These are phyloP conservation scores for Colletotrichum cereale DNA, from an alignment of 2,329 filamentous ascomycete genomes.

Conservation along the genomic window DNA sequence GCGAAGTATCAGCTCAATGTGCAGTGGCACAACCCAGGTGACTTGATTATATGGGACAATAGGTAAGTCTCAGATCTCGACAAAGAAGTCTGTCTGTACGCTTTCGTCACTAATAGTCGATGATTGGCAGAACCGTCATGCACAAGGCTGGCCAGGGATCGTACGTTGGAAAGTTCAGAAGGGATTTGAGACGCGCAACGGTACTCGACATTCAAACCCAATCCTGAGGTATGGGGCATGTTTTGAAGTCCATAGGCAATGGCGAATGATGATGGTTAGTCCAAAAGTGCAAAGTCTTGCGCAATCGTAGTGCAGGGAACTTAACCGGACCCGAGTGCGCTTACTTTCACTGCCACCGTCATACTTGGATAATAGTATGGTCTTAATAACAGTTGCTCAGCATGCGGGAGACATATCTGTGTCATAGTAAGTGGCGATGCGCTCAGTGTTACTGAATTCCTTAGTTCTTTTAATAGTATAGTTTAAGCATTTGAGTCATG, in stretches of 20 bases:
- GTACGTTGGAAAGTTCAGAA: constrained; percentile 60
- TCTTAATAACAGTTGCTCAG: too few species aligned
- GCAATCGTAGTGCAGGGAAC: too few species aligned
- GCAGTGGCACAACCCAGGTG: constrained; percentile 61
- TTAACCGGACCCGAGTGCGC: too few species aligned
- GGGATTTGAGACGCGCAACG: constrained; percentile 68
- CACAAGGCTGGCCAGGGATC: constrained; percentile 59
- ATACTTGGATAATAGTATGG: too few species aligned
- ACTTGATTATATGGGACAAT: constrained; percentile 73
- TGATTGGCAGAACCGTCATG: constrained; percentile 53
- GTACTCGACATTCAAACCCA: constrained; percentile 57
- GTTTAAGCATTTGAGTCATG: too few species aligned
- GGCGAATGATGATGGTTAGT: neutral
- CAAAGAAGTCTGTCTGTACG: too few species aligned
- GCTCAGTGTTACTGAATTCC: too few species aligned
- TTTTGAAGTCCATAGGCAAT: neutral
- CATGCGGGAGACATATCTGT: too few species aligned
- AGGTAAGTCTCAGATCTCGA: constrained; percentile 46
- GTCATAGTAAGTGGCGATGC: too few species aligned
- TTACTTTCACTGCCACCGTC: too few species aligned
- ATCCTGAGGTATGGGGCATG: neutral
- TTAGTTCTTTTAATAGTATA: too few species aligned
- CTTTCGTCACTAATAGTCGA: neutral
- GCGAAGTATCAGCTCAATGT: constrained; percentile 59
- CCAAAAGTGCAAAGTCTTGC: too few species aligned